Conservation (phyloP, 177 flowering plant genomes). For the Vitis hybrid region DNA sequence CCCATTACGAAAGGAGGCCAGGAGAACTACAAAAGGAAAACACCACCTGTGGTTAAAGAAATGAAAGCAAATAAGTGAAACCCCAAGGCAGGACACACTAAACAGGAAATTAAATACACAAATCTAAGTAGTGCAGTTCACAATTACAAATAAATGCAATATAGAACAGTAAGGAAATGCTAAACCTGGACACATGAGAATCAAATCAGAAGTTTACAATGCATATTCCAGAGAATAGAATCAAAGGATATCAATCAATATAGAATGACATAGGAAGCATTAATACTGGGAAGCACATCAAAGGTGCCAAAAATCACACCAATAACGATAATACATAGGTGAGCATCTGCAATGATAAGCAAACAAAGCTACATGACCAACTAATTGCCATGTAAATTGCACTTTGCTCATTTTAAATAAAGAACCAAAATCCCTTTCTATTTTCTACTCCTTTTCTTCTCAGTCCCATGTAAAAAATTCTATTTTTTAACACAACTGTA, state of each 20-base stretch:
- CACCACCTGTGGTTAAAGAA: slow-evolving; percentile 26
- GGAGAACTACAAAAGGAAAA: slow-evolving; percentile 67
- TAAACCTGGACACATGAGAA: neutral
- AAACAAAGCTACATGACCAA: too few relatives aligned
- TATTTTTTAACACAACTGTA: too few relatives aligned
- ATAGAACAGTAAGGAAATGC: neutral
- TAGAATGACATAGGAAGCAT: neutral
- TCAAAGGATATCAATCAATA: neutral
- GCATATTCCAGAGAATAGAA: neutral
- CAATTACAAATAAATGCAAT: neutral
- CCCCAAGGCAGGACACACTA: neutral
- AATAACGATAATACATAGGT: too few relatives aligned
- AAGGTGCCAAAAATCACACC: too few relatives aligned
- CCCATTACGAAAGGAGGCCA: slow-evolving; percentile 99
- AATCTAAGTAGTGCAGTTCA: neutral
- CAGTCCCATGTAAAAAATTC: too few relatives aligned
- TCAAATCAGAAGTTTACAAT: slow-evolving; percentile 4
- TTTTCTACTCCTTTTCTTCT: too few relatives aligned
- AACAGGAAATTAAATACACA: neutral
- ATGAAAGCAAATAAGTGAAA: slow-evolving; percentile 15
- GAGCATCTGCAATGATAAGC: too few relatives aligned
- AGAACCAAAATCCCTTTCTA: too few relatives aligned
- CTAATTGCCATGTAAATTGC: too few relatives aligned
- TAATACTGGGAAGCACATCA: neutral
- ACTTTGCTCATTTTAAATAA: too few relatives aligned